These are phyloP conservation scores for Ephemerocybe angulata DNA, from an alignment of 768 basidiomycete genomes.

Conservation along the genomic window DNA sequence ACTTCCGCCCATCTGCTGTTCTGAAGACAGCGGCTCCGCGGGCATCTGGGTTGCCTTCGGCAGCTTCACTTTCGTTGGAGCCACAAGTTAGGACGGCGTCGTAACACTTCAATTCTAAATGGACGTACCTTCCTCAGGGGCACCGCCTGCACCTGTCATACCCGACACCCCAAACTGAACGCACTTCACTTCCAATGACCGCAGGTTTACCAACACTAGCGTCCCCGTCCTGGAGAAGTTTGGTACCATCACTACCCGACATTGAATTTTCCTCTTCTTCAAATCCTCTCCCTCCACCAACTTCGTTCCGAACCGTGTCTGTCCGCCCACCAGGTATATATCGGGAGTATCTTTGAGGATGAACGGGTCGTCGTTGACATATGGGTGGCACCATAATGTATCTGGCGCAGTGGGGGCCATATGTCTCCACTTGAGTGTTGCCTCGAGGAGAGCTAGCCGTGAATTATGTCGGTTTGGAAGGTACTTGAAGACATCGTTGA, in stretches of 20 bases:
- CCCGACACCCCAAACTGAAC: conserved; percentile 54
- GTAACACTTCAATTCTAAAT: background rate
- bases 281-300: conserved; percentile 44
- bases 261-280: conserved; percentile 34
- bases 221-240: conserved; percentile 74
- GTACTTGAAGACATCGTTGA: conserved; percentile 96
- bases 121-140: conserved; percentile 14
- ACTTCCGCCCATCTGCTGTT: conserved; percentile 16
- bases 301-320: conserved; percentile 76
- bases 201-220: conserved; percentile 76
- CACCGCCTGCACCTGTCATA: conserved; percentile 32
- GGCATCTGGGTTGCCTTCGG: conserved; percentile 16
- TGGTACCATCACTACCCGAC: conserved; percentile 79
- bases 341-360: conserved; percentile 82
- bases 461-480: conserved; percentile 67
- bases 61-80: conserved; percentile 12
- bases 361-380: conserved; percentile 84
- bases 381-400: conserved; percentile 98
- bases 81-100: background rate
- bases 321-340: conserved; percentile 90
- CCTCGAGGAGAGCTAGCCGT: conserved; percentile 68
- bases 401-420: conserved; percentile 99
- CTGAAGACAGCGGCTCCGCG: conserved; percentile 23
- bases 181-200: conserved; percentile 67
- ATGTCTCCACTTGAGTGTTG: conserved; percentile 90